Evolutionary conservation across 2,329 filamentous ascomycete genomes (phyloP).

Genomic region (Aureobasidium sp.): DNA sequence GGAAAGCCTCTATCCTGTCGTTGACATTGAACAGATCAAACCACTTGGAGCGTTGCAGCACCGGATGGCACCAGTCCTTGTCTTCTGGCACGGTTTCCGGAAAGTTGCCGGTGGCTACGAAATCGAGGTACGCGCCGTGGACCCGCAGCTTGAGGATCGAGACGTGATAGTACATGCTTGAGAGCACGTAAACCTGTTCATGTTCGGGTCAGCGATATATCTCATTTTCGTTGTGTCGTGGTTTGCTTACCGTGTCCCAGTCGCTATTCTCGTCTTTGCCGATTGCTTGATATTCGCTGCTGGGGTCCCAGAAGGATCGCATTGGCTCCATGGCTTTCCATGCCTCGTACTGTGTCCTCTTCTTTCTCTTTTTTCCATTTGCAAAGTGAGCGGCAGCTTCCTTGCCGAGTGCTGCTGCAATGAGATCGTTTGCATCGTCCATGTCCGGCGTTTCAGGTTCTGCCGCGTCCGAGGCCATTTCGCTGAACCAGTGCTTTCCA

Average conservation of each 20-base stretch:
- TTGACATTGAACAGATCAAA: conserved; percentile 50
- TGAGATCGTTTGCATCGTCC: neutral
- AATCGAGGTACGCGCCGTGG: conserved; percentile 50
- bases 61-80: conserved; percentile 45
- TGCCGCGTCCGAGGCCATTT: conserved; percentile 9
- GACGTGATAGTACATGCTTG: conserved; percentile 56
- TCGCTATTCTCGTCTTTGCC: conserved; percentile 43
- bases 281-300: conserved; percentile 49
- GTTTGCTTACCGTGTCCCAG: conserved; percentile 45
- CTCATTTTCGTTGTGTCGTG: neutral
- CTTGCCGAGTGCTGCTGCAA: conserved; percentile 20
- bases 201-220: neutral
- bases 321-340: conserved; percentile 48
- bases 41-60: conserved; percentile 51
- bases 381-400: conserved; percentile 19
- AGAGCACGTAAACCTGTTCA: conserved; percentile 53
- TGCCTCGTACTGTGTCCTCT: conserved; percentile 32
- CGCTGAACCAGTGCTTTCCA: conserved; percentile 13
- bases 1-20: conserved; percentile 50
- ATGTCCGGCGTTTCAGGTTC: neutral
- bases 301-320: conserved; percentile 50
- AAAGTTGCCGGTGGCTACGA: conserved; percentile 41
- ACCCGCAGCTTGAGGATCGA: conserved; percentile 53
- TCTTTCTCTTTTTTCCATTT: conserved; percentile 23
- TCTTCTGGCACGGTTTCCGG: conserved; percentile 26